These are phyloP conservation scores for Magnusiomyces clavatus DNA, from an alignment of 1,139 yeast genomes.

Conservation along the genomic window DNA sequence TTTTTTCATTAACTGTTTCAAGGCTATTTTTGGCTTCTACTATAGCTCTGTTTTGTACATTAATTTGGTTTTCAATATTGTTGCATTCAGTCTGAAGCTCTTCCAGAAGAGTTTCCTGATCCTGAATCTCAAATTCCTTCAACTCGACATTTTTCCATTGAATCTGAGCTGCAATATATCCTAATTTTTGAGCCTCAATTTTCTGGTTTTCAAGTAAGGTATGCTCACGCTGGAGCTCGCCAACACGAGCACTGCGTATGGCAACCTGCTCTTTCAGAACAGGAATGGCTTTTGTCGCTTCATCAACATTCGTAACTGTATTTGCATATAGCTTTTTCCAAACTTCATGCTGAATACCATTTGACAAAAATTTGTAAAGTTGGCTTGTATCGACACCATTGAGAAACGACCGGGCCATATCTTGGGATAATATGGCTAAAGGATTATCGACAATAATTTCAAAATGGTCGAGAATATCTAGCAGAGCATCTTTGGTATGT, in stretches of 20 bases:
- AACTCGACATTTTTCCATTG: constrained; percentile 27
- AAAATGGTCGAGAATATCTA: constrained; percentile 59
- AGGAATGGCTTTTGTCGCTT: constrained; percentile 19
- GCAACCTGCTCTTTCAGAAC: constrained; percentile 24
- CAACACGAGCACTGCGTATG: constrained; percentile 28
- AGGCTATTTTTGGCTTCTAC: no score
- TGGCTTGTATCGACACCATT: constrained; percentile 47
- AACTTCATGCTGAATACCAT: constrained; percentile 12
- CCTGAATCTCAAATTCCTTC: constrained; percentile 10
- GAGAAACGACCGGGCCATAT: constrained; percentile 84
- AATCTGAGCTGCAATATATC: constrained; percentile 22
- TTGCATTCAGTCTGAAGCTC: background rate
- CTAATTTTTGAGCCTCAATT: constrained; percentile 37
- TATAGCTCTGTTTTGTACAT: background rate
- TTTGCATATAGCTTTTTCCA: constrained; percentile 8
- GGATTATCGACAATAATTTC: constrained; percentile 85
- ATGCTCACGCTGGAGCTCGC: constrained; percentile 35
- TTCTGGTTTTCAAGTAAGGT: constrained; percentile 24
- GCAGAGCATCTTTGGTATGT: constrained; percentile 56
- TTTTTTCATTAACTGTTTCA: no score
- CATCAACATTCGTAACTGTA: constrained; percentile 15
- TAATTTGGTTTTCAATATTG: background rate
- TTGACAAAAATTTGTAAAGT: constrained; percentile 20
- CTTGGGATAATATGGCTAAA: constrained; percentile 88
- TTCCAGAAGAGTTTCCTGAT: background rate